These are phyloP conservation scores for Cercospora sp. DNA, from an alignment of 2,329 filamentous ascomycete genomes.

Conservation along the genomic window DNA sequence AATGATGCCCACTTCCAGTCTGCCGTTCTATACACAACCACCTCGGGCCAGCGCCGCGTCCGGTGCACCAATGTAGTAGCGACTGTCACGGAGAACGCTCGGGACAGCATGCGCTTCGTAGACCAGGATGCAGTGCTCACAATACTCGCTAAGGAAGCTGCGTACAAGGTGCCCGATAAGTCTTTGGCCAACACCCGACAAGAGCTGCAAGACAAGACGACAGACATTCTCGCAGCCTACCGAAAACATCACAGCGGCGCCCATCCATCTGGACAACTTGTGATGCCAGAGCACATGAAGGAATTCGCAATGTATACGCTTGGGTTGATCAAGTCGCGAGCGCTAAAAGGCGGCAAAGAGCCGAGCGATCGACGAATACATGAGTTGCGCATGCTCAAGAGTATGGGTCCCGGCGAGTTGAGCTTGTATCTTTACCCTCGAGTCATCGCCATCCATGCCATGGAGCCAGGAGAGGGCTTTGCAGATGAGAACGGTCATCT, in stretches of 20 bases:
- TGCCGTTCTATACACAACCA: conserved; percentile 90
- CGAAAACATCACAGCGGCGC: conserved; percentile 86
- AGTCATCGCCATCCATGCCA: conserved; percentile 87
- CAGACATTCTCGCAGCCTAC: conserved; percentile 88
- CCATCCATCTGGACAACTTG: conserved; percentile 86
- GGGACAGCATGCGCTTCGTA: conserved; percentile 85
- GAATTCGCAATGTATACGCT: conserved; percentile 97
- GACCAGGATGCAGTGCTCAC: conserved; percentile 92
- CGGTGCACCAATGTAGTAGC: conserved; percentile 92
- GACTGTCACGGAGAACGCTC: conserved; percentile 80
- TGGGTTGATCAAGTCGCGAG: conserved; percentile 81
- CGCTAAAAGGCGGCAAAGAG: conserved; percentile 89
- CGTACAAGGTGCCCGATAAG: conserved; percentile 72
- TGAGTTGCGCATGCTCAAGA: conserved; percentile 85
- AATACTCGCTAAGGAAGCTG: conserved; percentile 89
- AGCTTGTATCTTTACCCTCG: conserved; percentile 92
- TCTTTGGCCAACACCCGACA: conserved; percentile 82
- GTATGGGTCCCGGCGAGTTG: conserved; percentile 82
- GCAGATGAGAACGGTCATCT: conserved; percentile 89
- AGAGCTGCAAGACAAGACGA: conserved; percentile 82
- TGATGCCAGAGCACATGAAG: conserved; percentile 92
- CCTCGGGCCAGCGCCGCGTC: conserved; percentile 82
- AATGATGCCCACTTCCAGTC: conserved; percentile 97
- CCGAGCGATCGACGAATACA: conserved; percentile 87
- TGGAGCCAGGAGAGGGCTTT: conserved; percentile 85